phyloP scores from a whole-genome alignment of 1,139 yeast genomes.

The Pichia cactophila region DNA sequence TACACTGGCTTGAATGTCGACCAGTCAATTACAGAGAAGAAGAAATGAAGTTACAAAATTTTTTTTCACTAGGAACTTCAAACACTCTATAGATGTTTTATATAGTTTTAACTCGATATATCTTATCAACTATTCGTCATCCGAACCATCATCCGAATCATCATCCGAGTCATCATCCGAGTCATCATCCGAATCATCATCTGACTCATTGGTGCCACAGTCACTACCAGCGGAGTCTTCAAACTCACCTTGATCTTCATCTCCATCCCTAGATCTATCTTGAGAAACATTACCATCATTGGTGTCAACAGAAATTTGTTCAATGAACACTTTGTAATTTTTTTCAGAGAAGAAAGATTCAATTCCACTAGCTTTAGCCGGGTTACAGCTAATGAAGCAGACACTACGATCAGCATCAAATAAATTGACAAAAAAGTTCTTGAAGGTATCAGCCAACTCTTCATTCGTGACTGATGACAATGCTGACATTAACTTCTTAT shows the following conservation, averaged over 20 bases:
- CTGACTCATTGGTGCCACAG: constrained; percentile 11
- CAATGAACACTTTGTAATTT: constrained; percentile 59
- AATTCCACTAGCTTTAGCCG: constrained; percentile 48
- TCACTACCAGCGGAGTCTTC: too few relatives aligned
- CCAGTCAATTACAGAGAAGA: constrained; percentile 53
- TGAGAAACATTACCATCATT: constrained; percentile 11
- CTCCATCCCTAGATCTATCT: constrained; percentile 16
- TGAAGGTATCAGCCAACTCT: constrained; percentile 50
- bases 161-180: constrained; percentile 8
- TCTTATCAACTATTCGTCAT: background rate
- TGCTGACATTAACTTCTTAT: constrained; percentile 36
- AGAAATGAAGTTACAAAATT: constrained; percentile 18
- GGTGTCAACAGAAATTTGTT: constrained; percentile 26
- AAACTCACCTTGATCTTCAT: constrained; percentile 14
- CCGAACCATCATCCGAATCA: background rate
- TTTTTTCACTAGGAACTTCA: background rate
- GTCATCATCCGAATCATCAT: constrained; percentile 2
- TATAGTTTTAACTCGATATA: background rate
- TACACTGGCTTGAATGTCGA: constrained; percentile 64
- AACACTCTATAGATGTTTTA: background rate
- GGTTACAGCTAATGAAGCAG: constrained; percentile 69
- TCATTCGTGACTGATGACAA: constrained; percentile 46
- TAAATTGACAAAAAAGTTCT: constrained; percentile 52
- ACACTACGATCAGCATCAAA: constrained; percentile 51
- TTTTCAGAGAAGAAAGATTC: constrained; percentile 36